Conservation (phyloP, 1,139 yeast species). For the Starmera stellimalicola region DNA sequence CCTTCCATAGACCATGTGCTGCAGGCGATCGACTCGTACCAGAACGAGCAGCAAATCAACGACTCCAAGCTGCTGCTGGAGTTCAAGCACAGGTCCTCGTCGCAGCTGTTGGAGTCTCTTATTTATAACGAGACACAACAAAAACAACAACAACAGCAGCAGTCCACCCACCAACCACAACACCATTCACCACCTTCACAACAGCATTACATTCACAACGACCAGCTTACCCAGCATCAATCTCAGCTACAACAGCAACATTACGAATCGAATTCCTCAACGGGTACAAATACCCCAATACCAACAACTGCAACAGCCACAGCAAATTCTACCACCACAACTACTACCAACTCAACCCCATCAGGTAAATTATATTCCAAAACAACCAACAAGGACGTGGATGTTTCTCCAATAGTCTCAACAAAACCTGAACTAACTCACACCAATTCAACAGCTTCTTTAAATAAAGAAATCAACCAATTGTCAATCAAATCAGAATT, state of each 20-base stretch:
- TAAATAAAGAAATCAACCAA: no score
- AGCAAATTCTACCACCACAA: not conserved
- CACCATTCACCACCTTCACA: not conserved
- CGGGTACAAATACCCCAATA: slow-evolving; percentile 5
- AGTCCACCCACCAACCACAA: not conserved
- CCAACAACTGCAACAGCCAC: slow-evolving; percentile 3
- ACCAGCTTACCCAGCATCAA: not conserved
- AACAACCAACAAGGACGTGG: no score
- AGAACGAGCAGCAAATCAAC: slow-evolving; percentile 17
- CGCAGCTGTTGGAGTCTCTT: not conserved
- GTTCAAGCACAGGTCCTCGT: slow-evolving; percentile 5
- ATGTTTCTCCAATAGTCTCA: no score
- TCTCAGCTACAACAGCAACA: not conserved
- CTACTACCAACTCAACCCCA: no score
- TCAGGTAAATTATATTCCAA: no score
- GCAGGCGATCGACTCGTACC: slow-evolving; percentile 17
- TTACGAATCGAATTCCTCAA: not conserved
- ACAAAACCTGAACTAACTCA: no score
- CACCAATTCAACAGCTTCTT: no score
- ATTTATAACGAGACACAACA: not conserved
- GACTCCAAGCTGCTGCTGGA: slow-evolving; percentile 18
- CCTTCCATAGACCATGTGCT: slow-evolving; percentile 18
- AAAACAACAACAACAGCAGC: not conserved
- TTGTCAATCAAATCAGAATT: no score
- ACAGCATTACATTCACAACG: not conserved